Evolutionary conservation across 2,329 filamentous ascomycete genomes (phyloP).

Genomic region (Escovopsis sp.): DNA sequence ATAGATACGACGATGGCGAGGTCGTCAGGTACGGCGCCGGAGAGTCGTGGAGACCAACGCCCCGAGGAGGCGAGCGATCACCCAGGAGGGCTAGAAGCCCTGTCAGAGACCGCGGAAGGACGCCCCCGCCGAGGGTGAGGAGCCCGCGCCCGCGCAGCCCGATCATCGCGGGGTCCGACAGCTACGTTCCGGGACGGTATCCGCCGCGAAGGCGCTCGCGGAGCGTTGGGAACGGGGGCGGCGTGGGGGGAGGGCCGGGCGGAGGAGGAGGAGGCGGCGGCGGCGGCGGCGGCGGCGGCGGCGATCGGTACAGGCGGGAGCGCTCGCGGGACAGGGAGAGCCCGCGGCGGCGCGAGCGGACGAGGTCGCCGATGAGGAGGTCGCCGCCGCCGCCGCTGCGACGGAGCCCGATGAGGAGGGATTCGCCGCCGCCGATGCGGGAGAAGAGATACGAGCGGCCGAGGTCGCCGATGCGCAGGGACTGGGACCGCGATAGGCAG

Average conservation of each 20-base stretch:
- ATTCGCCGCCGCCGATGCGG: slow-evolving; percentile 16
- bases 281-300: slow-evolving; percentile 7
- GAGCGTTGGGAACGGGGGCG: slow-evolving; percentile 10
- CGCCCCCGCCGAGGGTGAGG: slow-evolving; percentile 14
- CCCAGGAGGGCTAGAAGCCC: slow-evolving; percentile 23
- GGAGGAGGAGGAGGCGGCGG: background rate
- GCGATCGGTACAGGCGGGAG: slow-evolving; percentile 27
- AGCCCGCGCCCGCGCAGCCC: slow-evolving; percentile 16
- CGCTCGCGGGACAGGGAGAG: slow-evolving; percentile 27
- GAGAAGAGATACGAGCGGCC: slow-evolving; percentile 25
- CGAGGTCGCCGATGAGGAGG: slow-evolving; percentile 21
- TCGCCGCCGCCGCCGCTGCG: slow-evolving; percentile 20
- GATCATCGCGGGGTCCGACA: slow-evolving; percentile 26
- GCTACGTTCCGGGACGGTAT: slow-evolving; percentile 31
- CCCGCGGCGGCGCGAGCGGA: slow-evolving; percentile 22
- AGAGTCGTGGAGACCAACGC: slow-evolving; percentile 46
- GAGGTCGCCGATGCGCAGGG: slow-evolving; percentile 23
- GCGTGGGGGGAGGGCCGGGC: background rate
- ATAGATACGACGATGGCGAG: slow-evolving; percentile 46
- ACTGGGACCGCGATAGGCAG: slow-evolving; percentile 20
- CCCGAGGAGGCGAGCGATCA: slow-evolving; percentile 31
- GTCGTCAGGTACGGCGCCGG: slow-evolving; percentile 47
- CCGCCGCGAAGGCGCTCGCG: slow-evolving; percentile 27
- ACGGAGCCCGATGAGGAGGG: slow-evolving; percentile 23
- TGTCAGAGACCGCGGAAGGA: slow-evolving; percentile 15